Conservation (phyloP, 805 yeast species). For the Ogataea methanolica region DNA sequence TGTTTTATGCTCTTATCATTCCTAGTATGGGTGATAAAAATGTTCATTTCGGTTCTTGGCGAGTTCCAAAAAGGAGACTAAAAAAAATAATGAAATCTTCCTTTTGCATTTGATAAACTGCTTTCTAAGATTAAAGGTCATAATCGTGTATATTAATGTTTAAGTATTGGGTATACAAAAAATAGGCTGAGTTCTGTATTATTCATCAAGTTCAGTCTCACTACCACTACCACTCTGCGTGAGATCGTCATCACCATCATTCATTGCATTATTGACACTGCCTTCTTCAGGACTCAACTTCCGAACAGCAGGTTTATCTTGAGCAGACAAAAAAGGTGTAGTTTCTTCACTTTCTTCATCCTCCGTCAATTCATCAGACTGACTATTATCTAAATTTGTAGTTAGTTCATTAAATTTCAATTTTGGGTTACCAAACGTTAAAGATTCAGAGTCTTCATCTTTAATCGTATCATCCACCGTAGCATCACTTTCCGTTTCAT, state of each 20-base stretch:
- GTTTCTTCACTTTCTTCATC: neutral
- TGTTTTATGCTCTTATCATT: no score
- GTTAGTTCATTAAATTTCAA: neutral
- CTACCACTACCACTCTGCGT: conserved; percentile 1
- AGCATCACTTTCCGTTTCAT: neutral
- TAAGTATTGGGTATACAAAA: no score
- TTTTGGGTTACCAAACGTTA: neutral
- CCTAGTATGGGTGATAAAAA: no score
- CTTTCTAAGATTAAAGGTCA: no score
- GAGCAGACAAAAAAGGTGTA: neutral
- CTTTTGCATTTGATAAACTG: no score
- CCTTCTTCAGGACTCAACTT: neutral
- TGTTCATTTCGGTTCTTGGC: no score
- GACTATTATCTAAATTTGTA: neutral
- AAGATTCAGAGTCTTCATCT: neutral
- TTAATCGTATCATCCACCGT: neutral
- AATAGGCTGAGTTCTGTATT: neutral
- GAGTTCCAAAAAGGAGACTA: no score
- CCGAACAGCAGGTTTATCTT: neutral
- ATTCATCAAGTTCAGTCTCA: conserved; percentile 4
- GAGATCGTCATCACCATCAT: neutral
- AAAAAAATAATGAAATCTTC: no score
- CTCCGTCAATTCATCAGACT: neutral
- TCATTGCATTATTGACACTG: neutral
- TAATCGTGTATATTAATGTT: no score